Evolutionary conservation across 2,329 filamentous ascomycete genomes (phyloP).

Genomic region (Fusarium sororula): DNA sequence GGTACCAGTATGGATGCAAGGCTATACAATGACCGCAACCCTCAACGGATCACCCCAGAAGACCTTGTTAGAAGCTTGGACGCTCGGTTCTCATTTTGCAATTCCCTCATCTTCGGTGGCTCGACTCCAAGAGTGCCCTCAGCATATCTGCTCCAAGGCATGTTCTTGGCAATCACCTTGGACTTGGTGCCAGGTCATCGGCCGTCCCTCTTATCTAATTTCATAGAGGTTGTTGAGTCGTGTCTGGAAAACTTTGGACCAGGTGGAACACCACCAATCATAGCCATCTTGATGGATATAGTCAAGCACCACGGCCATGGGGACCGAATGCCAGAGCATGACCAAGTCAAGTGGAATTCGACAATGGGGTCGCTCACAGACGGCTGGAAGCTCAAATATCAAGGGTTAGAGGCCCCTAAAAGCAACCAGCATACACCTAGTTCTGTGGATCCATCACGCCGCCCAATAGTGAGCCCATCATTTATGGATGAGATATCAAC

Average conservation of each 20-base stretch:
- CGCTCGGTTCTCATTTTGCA: conserved; percentile 50
- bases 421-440: conserved; percentile 27
- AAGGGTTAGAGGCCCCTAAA: conserved; percentile 31
- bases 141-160: conserved; percentile 49
- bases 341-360: conserved; percentile 46
- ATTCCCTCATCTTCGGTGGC: conserved; percentile 49
- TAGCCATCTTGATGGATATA: conserved; percentile 48
- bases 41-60: conserved; percentile 34
- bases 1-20: conserved; percentile 36
- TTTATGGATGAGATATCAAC: conserved; percentile 44
- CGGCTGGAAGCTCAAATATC: conserved; percentile 37
- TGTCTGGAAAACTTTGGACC: conserved; percentile 47
- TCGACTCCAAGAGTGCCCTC: conserved; percentile 48
- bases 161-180: conserved; percentile 51
- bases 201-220: conserved; percentile 48
- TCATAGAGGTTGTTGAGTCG: conserved; percentile 49
- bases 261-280: conserved; percentile 47
- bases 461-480: conserved; percentile 25
- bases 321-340: conserved; percentile 46
- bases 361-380: conserved; percentile 41
- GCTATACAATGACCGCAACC: conserved; percentile 19
- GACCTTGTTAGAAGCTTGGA: conserved; percentile 48
- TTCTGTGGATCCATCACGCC: conserved; percentile 28
- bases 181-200: conserved; percentile 46
- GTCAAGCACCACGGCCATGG: conserved; percentile 45